Base-by-base conservation (phyloP, 768 basidiomycete genomes). In the Galerina sulciceps region DNA sequence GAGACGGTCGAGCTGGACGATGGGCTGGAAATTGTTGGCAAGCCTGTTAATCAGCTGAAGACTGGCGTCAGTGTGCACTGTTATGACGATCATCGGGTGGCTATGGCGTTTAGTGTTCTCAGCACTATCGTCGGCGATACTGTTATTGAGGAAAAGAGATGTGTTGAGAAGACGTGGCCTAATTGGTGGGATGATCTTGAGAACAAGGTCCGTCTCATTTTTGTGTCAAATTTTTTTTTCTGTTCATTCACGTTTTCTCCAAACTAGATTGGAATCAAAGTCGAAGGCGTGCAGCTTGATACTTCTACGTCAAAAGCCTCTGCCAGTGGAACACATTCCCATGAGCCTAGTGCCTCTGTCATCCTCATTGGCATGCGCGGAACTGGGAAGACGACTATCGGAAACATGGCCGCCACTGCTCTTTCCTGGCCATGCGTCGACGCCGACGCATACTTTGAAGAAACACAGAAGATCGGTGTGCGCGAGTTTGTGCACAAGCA, bases 141-240 rank as follows among this genome's bases (percentile, higher is more conserved):
- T 2, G 77, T 93, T 62, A 81, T 99, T 26, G 95, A 98, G 69
- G 96, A 99, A 78, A 96, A 96, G 75, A 82, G 96, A 53, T 98
- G 97, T 68, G 97, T 99, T 34, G 96, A 96, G 75, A 99, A 99
- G 84, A 99, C 96, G 0, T 99, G 96, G 96, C 97, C 97, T 0
- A 96, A 95, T 70, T 99, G 96, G 94, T 99, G 96, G 96, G 97
- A 99, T 69, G 97, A 99, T 73, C 80, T 99, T 22, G 86, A 93
- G 70, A 95, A 93, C 78, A 97, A 97, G 86, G 93, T 92, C 50
- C 2, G 78, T 57, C 17, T 17, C 14, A 38, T 57, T 14, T 37
- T 41, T n/a, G 10, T 45, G 41, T 55, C 48, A 10, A 10, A 26
- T 9, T 9, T 38, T 31, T 44, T 22, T 13, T 34, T 22, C 18